Evolutionary conservation across 371 early-diverging fungal species (phyloP), one percentile per base, ranked within the genome.

Genomic region (Apophysomyces variabilis): DNA sequence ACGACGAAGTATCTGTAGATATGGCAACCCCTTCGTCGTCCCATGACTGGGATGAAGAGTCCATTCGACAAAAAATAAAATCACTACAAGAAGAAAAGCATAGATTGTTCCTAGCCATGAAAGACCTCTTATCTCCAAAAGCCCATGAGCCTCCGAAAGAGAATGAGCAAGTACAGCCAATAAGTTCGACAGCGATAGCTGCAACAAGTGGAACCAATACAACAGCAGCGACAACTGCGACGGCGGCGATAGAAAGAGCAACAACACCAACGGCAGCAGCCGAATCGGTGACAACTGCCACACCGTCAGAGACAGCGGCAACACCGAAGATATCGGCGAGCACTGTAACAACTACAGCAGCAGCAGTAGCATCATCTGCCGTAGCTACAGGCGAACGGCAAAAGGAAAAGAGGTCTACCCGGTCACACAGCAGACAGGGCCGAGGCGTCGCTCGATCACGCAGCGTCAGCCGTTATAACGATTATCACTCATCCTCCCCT

Each of bases 41-140:
- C 46, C 38, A 57, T 5, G 57, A 58, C 26, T 26, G 68, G 43
- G 69, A 75, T 38, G 60, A 70, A 57, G 65, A 71, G 37, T 66
- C 68, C 11, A 67, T 79, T 57, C 72, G 75, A 57, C 69, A 74
- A 57, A 75, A 71, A 57, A 75, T 78, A 18, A 62, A 65, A 58
- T 36, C 62, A 21, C 64, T 78, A 14, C 71, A 76, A 45, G 58
- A 73, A 63, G 79, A 79, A 44, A 79, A 79, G 46, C 79, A 79
- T 65, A 61, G 60, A 41, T 58, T 79, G n/a, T 79, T 79, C 56
- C 79, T 76, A 62, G 64, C 65, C 56, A 74, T 79, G 76, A 79
- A 75, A 57, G 69, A 71, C 35, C 59, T 79, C 50, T 43, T 79
- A 39, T 66, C 74, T 14, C 18, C 54, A 54, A 38, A 46, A 63